Percentiles rank a stretch among this genome's conserved stretches.
These are phyloP conservation scores for Euphorbia peplus DNA, from an alignment of 345 rosid genomes.

Conservation along the genomic window DNA sequence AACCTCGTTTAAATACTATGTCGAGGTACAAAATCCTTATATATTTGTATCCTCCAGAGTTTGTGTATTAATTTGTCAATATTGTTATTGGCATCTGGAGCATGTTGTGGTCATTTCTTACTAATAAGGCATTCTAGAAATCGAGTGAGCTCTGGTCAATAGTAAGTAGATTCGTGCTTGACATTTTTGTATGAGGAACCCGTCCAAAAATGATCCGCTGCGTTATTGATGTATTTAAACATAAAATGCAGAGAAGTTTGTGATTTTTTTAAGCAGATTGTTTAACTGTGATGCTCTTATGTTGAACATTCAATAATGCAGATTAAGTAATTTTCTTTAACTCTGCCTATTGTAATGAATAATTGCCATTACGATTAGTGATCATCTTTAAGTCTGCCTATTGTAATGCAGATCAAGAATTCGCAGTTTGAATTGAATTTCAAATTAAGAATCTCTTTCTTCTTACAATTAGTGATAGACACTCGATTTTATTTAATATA, in stretches of 20 bases:
- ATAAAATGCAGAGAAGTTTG: background rate
- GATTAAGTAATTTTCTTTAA: too few species aligned
- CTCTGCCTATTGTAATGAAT: too few species aligned
- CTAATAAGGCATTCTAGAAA: background rate
- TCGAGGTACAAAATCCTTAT: background rate
- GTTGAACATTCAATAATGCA: too few species aligned
- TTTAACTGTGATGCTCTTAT: too few species aligned
- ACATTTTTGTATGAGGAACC: background rate
- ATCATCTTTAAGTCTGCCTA: too few species aligned
- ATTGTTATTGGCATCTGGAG: background rate
- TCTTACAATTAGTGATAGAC: too few species aligned
- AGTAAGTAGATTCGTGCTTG: background rate
- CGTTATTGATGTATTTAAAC: background rate
- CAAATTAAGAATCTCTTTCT: too few species aligned
- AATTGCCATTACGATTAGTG: too few species aligned
- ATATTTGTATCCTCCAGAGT: background rate
- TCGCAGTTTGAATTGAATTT: too few species aligned
- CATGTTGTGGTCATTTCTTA: background rate
- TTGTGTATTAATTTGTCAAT: too few species aligned
- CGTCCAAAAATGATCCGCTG: background rate
- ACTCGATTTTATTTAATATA: too few species aligned
- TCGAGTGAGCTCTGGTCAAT: conserved; percentile 2
- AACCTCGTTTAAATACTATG: conserved; percentile 1
- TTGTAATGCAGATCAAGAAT: too few species aligned
- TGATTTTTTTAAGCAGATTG: background rate